Evolutionary conservation across 345 rosid genomes (phyloP), one percentile per base, ranked within the genome.

Genomic region (Raphanus raphanistrum): DNA sequence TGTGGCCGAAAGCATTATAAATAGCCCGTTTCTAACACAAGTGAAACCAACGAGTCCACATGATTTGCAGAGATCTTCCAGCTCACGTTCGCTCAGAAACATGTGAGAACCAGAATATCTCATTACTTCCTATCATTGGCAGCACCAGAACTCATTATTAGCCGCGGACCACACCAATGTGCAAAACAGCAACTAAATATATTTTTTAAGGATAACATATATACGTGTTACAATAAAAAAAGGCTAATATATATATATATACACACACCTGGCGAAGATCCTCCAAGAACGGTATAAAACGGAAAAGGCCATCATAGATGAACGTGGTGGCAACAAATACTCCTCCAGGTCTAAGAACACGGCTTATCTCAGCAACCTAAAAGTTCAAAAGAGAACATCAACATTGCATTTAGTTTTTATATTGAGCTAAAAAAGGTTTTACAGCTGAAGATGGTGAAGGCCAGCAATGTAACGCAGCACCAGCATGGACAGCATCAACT

Each of bases 391-490:
- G 16, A 27, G 7, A 71, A 57, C 45, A 43, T 59, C 55, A 69
- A 25, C 52, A 69, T 55, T 43, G 29, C 16, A 5, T 28, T 29
- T 15, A 59, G 6, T 4, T 3, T 55, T 15, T 50, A 10, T n/a
- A 25, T 29, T 55, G 28, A 38, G 29, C 7, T 28, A 62, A 41
- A 61, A n/a, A 71, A 71, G 62, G 45, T 10, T 88, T 84, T 84
- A 92, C 97, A 2, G 92, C 98, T 45, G 85, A 68, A 32, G 92
- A 82, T 69, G 97, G 96, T 35, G 97, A 94, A 75, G 97, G 90
- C 98, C 98, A 94, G 74, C 96, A 91, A 82, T 94, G 97, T 48
- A 94, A 80, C 70, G 97, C 98, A 78, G 93, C 92, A 76, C 93
- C 98, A 52, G 97, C 97, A 76, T 92, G 98, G 73, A 94, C 85